phyloP scores from a whole-genome alignment of 768 basidiomycete species.

The Fomitopsis pulvina region DNA sequence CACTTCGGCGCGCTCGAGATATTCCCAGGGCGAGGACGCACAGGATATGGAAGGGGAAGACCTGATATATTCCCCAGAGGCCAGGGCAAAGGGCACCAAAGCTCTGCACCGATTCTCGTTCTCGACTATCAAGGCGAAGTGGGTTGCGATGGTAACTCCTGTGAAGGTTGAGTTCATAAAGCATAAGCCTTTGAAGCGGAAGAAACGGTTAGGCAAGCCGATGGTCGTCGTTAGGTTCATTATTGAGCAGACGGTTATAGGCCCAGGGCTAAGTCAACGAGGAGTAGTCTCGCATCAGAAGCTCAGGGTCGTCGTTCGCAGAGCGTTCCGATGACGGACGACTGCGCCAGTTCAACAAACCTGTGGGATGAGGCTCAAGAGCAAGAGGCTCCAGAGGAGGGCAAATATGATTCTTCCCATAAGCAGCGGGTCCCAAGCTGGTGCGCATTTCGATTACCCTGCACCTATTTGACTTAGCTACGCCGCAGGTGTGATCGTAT shows the following conservation, averaged over 20 bases:
- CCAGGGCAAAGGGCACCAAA: conserved; percentile 12
- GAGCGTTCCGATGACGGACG: background rate
- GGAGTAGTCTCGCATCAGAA: background rate
- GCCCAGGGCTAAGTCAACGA: background rate
- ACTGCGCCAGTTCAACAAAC: background rate
- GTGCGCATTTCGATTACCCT: conserved; percentile 31
- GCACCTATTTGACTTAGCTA: background rate
- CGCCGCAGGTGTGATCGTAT: conserved; percentile 75
- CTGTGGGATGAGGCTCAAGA: background rate
- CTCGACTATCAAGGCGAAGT: conserved; percentile 42
- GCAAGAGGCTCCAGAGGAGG: conserved; percentile 29
- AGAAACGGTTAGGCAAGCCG: background rate
- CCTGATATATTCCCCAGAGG: conserved; percentile 21
- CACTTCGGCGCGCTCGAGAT: conserved; percentile 37
- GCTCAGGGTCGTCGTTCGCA: background rate
- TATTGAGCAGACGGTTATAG: background rate
- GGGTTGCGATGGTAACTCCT: conserved; percentile 41
- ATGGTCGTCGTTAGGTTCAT: too few species aligned
- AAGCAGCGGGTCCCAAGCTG: conserved; percentile 84
- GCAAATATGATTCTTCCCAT: conserved; percentile 68
- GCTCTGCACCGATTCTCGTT: conserved; percentile 30
- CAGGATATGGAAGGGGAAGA: conserved; percentile 33
- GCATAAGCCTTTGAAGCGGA: background rate
- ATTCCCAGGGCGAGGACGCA: conserved; percentile 18
- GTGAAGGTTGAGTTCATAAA: conserved; percentile 1